phyloP scores from a whole-genome alignment of 2,329 filamentous ascomycete genomes.

The Rhexocercosporidium sp. region DNA sequence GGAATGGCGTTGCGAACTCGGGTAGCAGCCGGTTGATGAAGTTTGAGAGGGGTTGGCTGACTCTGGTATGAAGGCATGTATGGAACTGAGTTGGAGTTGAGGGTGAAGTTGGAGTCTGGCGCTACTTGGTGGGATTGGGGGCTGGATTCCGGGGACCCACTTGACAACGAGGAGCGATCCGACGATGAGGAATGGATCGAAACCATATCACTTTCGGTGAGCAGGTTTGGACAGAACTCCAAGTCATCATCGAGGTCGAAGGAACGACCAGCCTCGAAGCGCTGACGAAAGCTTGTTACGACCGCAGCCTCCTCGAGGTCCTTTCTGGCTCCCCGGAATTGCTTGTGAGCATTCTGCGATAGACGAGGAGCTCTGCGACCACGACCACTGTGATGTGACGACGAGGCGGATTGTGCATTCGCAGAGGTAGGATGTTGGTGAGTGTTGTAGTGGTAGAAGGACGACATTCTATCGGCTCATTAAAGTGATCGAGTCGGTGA shows the following conservation, averaged over 20 bases:
- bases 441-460: conserved; percentile 66
- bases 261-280: conserved; percentile 89
- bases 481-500: conserved; percentile 24
- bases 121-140: conserved; percentile 83
- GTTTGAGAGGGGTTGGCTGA: conserved; percentile 72
- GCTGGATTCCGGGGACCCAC: conserved; percentile 90
- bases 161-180: conserved; percentile 92
- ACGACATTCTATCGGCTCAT: conserved; percentile 58
- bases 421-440: conserved; percentile 63
- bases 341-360: conserved; percentile 83
- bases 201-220: conserved; percentile 83
- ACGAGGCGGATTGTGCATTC: conserved; percentile 48
- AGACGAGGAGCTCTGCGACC: conserved; percentile 84
- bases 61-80: conserved; percentile 71
- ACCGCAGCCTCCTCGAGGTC: conserved; percentile 80
- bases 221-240: conserved; percentile 89
- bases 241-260: conserved; percentile 97
- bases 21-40: conserved; percentile 89
- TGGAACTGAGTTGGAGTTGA: conserved; percentile 69
- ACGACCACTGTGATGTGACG: conserved; percentile 78
- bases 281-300: conserved; percentile 78
- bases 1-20: conserved; percentile 94
- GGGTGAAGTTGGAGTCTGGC: conserved; percentile 76
- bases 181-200: conserved; percentile 90
- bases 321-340: conserved; percentile 79